phyloP scores from a whole-genome alignment of 2,329 filamentous ascomycete genomes.

The Myriosclerotinia scirpicola region DNA sequence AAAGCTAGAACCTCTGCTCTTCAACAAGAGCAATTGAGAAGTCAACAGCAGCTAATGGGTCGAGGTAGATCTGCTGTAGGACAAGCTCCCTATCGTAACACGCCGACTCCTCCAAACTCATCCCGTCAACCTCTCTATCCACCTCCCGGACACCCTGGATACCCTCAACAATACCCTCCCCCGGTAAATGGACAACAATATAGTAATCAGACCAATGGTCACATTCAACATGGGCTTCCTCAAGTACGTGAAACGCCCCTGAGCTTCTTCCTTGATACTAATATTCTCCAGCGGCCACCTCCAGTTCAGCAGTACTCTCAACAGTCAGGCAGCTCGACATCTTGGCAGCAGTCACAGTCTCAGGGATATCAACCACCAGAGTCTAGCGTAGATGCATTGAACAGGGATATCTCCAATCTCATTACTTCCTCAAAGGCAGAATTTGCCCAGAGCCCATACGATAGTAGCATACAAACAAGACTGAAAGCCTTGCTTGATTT shows the following conservation, averaged over 20 bases:
- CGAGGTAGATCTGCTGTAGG: constrained; percentile 52
- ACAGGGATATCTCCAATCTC: constrained; percentile 77
- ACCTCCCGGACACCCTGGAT: constrained; percentile 37
- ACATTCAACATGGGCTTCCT: constrained; percentile 35
- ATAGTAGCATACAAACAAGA: constrained; percentile 73
- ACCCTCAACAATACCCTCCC: constrained; percentile 40
- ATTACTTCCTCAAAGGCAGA: constrained; percentile 72
- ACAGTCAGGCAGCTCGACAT: constrained; percentile 40
- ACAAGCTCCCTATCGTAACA: constrained; percentile 65
- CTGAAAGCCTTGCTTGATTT: constrained; percentile 84
- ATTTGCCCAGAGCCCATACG: constrained; percentile 73
- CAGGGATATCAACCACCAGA: constrained; percentile 42
- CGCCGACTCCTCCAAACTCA: constrained; percentile 67
- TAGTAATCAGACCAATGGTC: constrained; percentile 27
- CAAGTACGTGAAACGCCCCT: constrained; percentile 32
- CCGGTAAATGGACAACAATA: constrained; percentile 33
- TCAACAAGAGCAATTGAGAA: constrained; percentile 57
- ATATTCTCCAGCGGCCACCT: constrained; percentile 29
- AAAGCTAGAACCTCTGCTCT: constrained; percentile 67
- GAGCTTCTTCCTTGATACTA: constrained; percentile 6
- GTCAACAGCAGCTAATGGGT: constrained; percentile 55
- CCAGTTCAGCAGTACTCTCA: constrained; percentile 27
- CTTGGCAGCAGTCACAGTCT: constrained; percentile 38
- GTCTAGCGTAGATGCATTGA: constrained; percentile 71
- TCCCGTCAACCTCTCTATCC: constrained; percentile 44